Base-by-base conservation (phyloP, 805 yeast genomes). In the Lipomyces yamanashiensis region DNA sequence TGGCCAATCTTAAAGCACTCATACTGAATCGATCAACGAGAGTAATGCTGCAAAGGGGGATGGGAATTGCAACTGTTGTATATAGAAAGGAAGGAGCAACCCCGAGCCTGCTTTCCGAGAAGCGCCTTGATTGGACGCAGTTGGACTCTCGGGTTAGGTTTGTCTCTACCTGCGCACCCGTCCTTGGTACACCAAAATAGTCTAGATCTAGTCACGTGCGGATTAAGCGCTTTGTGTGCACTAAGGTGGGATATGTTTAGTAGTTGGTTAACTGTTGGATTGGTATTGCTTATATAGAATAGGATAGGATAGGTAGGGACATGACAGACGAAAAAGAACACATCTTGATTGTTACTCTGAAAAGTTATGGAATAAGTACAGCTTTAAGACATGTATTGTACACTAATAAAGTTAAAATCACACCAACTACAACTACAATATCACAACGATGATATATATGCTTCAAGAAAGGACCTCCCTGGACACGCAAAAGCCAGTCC, bases 401-500 rank as follows among this genome's bases (percentile, higher is more conserved):
- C 34, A 2, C 52, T 48, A 13, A 9, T 1, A 28, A 48, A 7
- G 19, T 7, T 15, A 12, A 21, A 15, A 28, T 15, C 10, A 39
- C 19, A 41, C 10, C 33, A 28, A 34, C 23, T 23, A 13, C 40
- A 17, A 12, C 50, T 33, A 8, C 23, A n/a, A 9, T 13, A n/a
- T n/a, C 17, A 13, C 7, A 8, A 9, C 17, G 21, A n/a, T 13
- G 40, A 21, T n/a, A 41, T 63, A 44, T 63, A 52, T 51, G 66
- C 66, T 48, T 47, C 60, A 49, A 47, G 21, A 56, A 56, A 53
- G 69, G 69, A 66, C 64, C 69, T 37, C 68, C 43, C 57, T 50
- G 58, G 41, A 53, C 66, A 66, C 34, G 23, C 76, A 41, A 68
- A 62, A 59, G 59, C 58, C 56, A 51, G 75, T 69, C 54, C 77